phyloP scores from a whole-genome alignment of 192 early-diverging fungal species.

The Geosiphon pyriformis region DNA sequence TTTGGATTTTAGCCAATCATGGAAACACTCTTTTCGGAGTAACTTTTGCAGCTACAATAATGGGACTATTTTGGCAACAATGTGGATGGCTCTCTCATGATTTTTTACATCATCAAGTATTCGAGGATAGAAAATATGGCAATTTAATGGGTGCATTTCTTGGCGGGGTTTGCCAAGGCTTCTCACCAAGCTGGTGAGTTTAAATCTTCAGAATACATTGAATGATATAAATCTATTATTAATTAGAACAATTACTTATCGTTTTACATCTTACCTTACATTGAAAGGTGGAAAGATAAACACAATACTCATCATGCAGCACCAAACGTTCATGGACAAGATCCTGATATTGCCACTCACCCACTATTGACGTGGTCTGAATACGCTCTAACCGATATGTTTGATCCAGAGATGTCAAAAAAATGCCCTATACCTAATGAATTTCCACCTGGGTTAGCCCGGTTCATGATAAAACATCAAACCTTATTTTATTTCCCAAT shows the following conservation, averaged over 20 bases:
- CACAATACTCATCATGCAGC: constrained; percentile 82
- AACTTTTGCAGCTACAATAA: constrained; percentile 44
- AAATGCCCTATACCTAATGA: constrained; percentile 43
- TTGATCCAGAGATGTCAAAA: constrained; percentile 42
- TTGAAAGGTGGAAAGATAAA: constrained; percentile 76
- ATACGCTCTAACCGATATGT: constrained; percentile 48
- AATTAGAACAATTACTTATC: constrained; percentile 11
- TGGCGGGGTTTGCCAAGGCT: constrained; percentile 72
- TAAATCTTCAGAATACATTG: no score
- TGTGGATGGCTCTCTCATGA: constrained; percentile 82
- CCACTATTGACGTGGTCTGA: constrained; percentile 75
- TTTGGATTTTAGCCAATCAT: constrained; percentile 45
- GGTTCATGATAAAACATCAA: constrained; percentile 62
- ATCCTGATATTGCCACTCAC: constrained; percentile 83
- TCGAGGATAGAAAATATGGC: constrained; percentile 58
- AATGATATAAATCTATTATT: no score
- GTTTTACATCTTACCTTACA: constrained; percentile 8
- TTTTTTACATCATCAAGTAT: constrained; percentile 77
- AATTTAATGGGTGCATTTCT: constrained; percentile 61
- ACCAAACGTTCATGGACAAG: constrained; percentile 71
- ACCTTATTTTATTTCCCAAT: constrained; percentile 66
- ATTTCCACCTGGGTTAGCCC: constrained; percentile 33
- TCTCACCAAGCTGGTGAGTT: constrained; percentile 64
- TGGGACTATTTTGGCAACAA: constrained; percentile 80
- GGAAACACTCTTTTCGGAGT: constrained; percentile 51